These are phyloP conservation scores for Gossypium mustelinum DNA, from an alignment of 345 rosid species.

Conservation along the genomic window DNA sequence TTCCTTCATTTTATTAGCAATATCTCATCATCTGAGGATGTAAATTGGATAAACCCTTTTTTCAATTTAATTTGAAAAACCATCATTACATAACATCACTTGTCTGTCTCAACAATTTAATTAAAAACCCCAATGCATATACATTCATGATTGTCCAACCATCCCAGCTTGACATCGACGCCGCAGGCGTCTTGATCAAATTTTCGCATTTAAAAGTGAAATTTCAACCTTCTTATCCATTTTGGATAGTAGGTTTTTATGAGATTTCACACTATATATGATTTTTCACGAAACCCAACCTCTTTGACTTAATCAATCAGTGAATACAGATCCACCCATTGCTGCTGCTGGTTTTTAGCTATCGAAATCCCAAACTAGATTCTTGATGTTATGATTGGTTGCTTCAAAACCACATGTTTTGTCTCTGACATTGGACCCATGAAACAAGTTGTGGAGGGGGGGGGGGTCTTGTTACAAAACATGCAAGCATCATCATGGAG, in stretches of 20 bases:
- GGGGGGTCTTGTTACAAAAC: background rate
- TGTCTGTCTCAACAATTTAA: background rate
- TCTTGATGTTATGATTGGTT: background rate
- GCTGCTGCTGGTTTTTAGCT: background rate
- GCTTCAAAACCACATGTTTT: background rate
- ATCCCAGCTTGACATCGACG: background rate
- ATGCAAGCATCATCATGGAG: background rate
- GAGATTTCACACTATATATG: background rate
- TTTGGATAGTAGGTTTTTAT: too few species aligned
- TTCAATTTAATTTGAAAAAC: background rate
- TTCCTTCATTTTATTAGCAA: too few species aligned
- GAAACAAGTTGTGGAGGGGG: background rate
- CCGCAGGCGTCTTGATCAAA: background rate
- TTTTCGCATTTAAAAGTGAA: background rate
- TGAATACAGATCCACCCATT: background rate
- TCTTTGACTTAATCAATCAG: background rate
- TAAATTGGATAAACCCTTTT: too few species aligned
- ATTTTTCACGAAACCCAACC: background rate
- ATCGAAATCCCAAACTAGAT: background rate
- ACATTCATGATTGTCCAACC: background rate
- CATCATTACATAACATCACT: slow-evolving; percentile 2
- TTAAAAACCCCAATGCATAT: background rate
- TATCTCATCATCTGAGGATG: too few species aligned
- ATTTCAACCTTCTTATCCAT: background rate
- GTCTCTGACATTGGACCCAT: slow-evolving; percentile 4